Percentiles rank a stretch among this genome's conserved stretches.
These are phyloP conservation scores for Westerdykella aurantiaca DNA, from an alignment of 2,329 filamentous ascomycete genomes.

Conservation along the genomic window DNA sequence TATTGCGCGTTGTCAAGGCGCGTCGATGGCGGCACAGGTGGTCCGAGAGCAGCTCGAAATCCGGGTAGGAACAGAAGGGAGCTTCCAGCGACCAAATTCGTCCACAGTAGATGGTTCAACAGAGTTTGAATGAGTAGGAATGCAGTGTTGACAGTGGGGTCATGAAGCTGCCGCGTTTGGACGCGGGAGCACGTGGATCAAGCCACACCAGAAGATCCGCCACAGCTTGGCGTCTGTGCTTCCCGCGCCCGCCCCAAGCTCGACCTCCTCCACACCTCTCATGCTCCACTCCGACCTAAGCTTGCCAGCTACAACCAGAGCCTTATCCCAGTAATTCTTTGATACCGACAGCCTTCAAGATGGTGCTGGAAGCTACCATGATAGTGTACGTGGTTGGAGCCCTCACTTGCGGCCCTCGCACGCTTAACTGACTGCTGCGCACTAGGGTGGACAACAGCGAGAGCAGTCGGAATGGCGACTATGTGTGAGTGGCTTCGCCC, in stretches of 20 bases:
- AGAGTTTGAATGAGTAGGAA: too few relatives aligned
- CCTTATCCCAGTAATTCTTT: slow-evolving; percentile 1
- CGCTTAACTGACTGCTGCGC: slow-evolving; percentile 20
- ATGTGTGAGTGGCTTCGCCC: slow-evolving; percentile 46
- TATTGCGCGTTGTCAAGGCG: neutral
- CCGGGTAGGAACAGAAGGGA: too few relatives aligned
- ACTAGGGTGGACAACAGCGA: slow-evolving; percentile 92
- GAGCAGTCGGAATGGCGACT: slow-evolving; percentile 94
- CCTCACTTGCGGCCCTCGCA: slow-evolving; percentile 1
- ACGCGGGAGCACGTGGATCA: neutral
- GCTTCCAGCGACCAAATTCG: too few relatives aligned
- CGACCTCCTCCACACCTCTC: slow-evolving; percentile 4
- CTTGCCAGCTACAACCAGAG: slow-evolving; percentile 3
- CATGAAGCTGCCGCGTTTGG: neutral
- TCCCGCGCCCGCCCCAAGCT: neutral
- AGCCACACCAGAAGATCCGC: neutral
- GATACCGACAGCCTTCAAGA: slow-evolving; percentile 50
- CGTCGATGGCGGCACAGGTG: neutral
- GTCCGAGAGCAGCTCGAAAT: too few relatives aligned
- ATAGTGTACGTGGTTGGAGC: slow-evolving; percentile 60
- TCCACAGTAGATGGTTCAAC: too few relatives aligned
- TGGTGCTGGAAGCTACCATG: slow-evolving; percentile 99
- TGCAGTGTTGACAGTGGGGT: too few relatives aligned
- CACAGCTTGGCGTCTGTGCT: neutral
- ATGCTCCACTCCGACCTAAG: slow-evolving; percentile 8